Percentiles rank a stretch among this genome's conserved stretches.
Conservation (phyloP, 2,329 filamentous ascomycete genomes). For the Decorospora gaudefroyi region DNA sequence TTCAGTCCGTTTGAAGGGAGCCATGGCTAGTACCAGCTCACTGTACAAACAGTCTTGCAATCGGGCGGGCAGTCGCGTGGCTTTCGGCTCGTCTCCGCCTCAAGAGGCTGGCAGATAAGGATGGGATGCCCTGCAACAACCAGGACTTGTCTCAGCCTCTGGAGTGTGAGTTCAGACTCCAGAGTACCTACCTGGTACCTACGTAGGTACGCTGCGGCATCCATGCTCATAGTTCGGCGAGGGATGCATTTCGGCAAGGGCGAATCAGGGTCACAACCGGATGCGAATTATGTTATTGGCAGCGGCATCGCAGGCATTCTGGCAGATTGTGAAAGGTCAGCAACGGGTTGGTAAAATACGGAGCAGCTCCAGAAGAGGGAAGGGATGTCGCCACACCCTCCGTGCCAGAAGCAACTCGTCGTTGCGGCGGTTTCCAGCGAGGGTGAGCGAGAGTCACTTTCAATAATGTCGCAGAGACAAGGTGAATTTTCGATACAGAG, state of each 20-base stretch:
- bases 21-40: constrained; percentile 8
- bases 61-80: constrained; percentile 14
- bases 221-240: constrained; percentile 21
- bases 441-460: constrained; percentile 4
- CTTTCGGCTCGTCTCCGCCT: constrained; percentile 14
- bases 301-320: constrained; percentile 29
- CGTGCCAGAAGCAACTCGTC: constrained; percentile 26
- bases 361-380: constrained; percentile 24
- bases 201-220: too few species aligned
- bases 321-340: constrained; percentile 27
- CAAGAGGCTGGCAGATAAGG: constrained; percentile 15
- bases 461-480: constrained; percentile 24
- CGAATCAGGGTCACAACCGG: constrained; percentile 28
- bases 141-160: constrained; percentile 34
- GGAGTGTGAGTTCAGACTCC: too few species aligned
- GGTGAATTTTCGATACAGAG: constrained; percentile 26
- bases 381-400: constrained; percentile 21
- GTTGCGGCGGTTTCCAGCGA: constrained; percentile 5
- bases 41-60: constrained; percentile 5
- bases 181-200: too few species aligned
- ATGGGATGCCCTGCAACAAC: constrained; percentile 20
- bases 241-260: constrained; percentile 12
- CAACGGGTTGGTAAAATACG: constrained; percentile 23
- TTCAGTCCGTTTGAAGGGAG: constrained; percentile 1
- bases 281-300: constrained; percentile 42